Base-by-base conservation (phyloP, 1,139 yeast species). In the Lodderomyces orthopsilosis region DNA sequence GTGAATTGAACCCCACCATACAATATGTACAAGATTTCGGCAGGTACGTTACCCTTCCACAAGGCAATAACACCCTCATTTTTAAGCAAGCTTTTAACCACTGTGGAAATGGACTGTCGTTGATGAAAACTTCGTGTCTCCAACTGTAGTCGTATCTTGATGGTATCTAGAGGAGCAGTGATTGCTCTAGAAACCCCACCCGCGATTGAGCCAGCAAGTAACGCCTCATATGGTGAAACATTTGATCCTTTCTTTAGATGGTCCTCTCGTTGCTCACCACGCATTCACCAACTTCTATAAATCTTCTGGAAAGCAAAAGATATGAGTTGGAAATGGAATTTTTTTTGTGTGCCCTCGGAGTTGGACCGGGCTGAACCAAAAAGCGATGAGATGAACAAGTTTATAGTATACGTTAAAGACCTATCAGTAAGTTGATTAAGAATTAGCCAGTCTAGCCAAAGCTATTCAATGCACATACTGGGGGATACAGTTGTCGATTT, bases 21-120 rank as follows among this genome's bases (percentile, higher is more conserved):
- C 18, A 86, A 52, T 14, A 93, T 71, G 57, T 93, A 93, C 80
- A 93, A 77, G 35, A 82, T 63, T 52, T 89, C 91, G 0, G 98
- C 98, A 0, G 98, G 96, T 0, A 88, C 77, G 59, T 93, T 93
- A 1, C 98, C 98, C 61, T 90, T 91, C 98, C 98, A 93, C 18
- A 93, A 70, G 0, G 91, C 77, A 17, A 51, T 35, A 6, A 69
- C 49, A 2, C 77, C 77, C 50, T 73, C 77, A 39, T 67, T 50
- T 28, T 54, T 54, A n/a, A 69, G 43, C 8, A 70, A 53, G 18
- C 49, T 41, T 24, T 44, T 48, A 17, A 63, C 53, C 1, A 62
- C 54, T 1, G 43, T 22, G 5, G 42, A 32, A 2, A 60, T 51
- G 1, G 62, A 54, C 26, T 45, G 44, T n/a, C 53, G 35, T 13